Conservation (phyloP, 2,329 filamentous ascomycete genomes). For the Hymenoscyphus linearis region DNA sequence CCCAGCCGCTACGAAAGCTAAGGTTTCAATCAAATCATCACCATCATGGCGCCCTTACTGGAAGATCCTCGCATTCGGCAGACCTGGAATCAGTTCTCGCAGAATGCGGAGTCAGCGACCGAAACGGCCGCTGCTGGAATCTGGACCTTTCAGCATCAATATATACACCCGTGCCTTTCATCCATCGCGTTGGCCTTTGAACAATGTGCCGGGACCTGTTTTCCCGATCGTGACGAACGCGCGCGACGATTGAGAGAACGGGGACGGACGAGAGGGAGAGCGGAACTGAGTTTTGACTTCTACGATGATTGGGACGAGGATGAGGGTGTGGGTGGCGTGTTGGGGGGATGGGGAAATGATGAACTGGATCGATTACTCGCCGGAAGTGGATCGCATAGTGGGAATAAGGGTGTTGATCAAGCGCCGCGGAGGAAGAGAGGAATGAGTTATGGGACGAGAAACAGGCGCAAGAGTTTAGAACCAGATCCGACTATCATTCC, state of each 20-base stretch:
- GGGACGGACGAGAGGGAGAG: constrained; percentile 51
- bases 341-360: constrained; percentile 72
- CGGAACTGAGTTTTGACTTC: constrained; percentile 90
- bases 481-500: constrained; percentile 84
- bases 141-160: constrained; percentile 82
- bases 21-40: not conserved
- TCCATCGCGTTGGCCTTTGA: constrained; percentile 62
- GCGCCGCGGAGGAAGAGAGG: constrained; percentile 70
- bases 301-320: constrained; percentile 90
- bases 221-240: constrained; percentile 69
- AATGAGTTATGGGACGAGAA: constrained; percentile 84
- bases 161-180: constrained; percentile 74
- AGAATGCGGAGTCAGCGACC: constrained; percentile 85
- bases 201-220: constrained; percentile 66
- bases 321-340: constrained; percentile 51
- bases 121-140: constrained; percentile 88
- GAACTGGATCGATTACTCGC: constrained; percentile 81
- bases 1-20: not conserved
- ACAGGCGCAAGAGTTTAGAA: constrained; percentile 48
- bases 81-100: constrained; percentile 86
- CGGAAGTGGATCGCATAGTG: constrained; percentile 50
- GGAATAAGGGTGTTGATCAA: constrained; percentile 40
- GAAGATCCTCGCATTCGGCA: constrained; percentile 87
- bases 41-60: constrained; percentile 42
- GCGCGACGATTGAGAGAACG: constrained; percentile 63